Evolutionary conservation across 2,329 filamentous ascomycete genomes (phyloP), one percentile per base, ranked within the genome.

Genomic region (Niveomyces coronatus): DNA sequence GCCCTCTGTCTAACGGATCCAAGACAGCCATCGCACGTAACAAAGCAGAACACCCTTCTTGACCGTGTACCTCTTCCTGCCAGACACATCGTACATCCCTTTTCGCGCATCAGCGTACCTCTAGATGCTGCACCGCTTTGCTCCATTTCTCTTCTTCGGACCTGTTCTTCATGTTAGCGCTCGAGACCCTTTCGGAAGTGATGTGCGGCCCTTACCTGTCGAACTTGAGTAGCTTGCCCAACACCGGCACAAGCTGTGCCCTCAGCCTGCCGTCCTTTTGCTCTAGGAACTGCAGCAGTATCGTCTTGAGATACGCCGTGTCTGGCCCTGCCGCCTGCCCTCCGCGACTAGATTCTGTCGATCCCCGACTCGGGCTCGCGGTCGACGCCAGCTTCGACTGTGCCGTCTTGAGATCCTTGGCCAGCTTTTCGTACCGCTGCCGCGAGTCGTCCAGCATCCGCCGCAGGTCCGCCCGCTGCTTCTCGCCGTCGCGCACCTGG

Each of bases 401-500:
- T 24, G 67, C 56, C 15, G 55, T 51, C 56, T 74, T 77, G 47
- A 71, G 62, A 34, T 79, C 74, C 58, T 82, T 86, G 46, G 81
- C 76, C 4, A 88, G 59, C 63, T 85, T 89, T 54, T 95, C 88
- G 44, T 89, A 76, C 10, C 83, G 75, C 39, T 71, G 67, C 46
- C 82, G 80, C 19, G 79, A 76, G 47, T 95, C 88, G 49, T 94
- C 86, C 3, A 93, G 70, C 22, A 82, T 69, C 29, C 77, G 75
- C 31, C 83, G 74, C 35, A 94, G 63, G 43, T 94, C 87, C 0
- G 68, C 64, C 46, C 81, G 83, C 53, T 94, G 85, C 61, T 79
- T 85, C 58, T 95, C 88, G 5, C 84, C 68, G n/a, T 91, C 83
- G 20, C 79, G 74, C 1, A 84, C 77, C 58, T 94, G 85, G 53